Evolutionary conservation across 208 protist genomes (phyloP), one percentile per base, ranked within the genome.

Genomic region (Jaenimonas drosophilae): DNA sequence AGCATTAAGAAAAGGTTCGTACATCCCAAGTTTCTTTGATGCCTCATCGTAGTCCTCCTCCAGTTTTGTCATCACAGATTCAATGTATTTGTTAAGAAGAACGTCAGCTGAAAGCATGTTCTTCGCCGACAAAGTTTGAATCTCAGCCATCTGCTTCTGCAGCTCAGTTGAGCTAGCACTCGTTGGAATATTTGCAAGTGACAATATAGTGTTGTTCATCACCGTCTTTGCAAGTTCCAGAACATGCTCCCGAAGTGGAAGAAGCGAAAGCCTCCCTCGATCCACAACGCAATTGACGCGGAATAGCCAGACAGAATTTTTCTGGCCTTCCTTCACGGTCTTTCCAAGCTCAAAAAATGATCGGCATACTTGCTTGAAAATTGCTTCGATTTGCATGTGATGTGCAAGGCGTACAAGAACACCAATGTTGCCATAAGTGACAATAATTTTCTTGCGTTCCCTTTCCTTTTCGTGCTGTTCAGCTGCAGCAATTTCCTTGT

Each of bases 361-460:
- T 0, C 34, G 64, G 19, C 76, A 71, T 11, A 59, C 72, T 43
- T 78, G 74, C 20, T 70, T 45, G 61, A 91, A 95, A 17, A 82
- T 41, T 0, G 66, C 60, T 49, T 93, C 82, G 5, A 85, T 63
- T 25, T 74, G 67, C 23, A 96, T 76, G 29, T 70, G 73, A 54
- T 95, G 80, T 1, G 68, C 65, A 2, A 95, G 53, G 19, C 88
- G 69, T 40, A 93, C 49, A 37, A 95, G 69, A n/a, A 49, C 33
- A 5, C 72, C 80, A 29, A 96, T 31, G 39, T 87, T 80, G 47
- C 71, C 62, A 49, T 91, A 83, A 33, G 89, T 74, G 1, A 89
- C 76, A n/a, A 90, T 64, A 14, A 82, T 68, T 0, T 70, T 62
- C 36, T 95, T 95, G n/a, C 86, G 65, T 23, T 70, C 55, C 39